A percentile compares a stretch with the other conserved stretches of the same genome.
Evolutionary conservation across 78 protist genomes (phyloP).

Genomic region (Cavenderia fasciculata): DNA sequence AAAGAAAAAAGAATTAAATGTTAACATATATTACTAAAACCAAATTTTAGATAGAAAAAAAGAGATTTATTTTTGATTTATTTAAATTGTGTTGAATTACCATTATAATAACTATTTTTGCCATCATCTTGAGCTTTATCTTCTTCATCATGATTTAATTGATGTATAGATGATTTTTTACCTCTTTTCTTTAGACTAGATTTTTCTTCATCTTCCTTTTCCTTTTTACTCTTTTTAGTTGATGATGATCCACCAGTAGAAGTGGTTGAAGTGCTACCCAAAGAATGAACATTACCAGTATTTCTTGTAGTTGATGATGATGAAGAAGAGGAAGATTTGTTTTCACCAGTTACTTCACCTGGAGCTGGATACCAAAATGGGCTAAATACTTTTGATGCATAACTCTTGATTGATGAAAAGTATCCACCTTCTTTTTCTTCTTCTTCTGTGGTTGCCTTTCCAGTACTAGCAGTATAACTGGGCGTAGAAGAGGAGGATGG

Average conservation of each 20-base stretch:
- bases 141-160: conserved; percentile 5
- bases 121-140: neutral
- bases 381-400: neutral
- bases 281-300: neutral
- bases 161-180: neutral
- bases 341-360: neutral
- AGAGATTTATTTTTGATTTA: neutral
- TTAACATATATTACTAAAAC: too few relatives aligned
- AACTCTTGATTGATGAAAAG: neutral
- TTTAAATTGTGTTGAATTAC: conserved; percentile 61
- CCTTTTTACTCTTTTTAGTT: neutral
- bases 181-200: conserved; percentile 25
- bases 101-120: conserved; percentile 28
- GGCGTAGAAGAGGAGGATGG: neutral
- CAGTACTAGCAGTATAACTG: neutral
- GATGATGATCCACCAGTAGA: neutral
- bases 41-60: too few relatives aligned
- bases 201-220: neutral
- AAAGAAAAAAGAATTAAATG: too few relatives aligned
- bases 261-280: neutral
- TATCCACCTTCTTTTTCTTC: neutral
- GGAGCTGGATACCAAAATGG: conserved; percentile 7
- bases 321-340: conserved; percentile 6
- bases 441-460: neutral
- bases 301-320: neutral